Evolutionary conservation across 129 eudicot species (phyloP).

Genomic region (Sambucus nigra): DNA sequence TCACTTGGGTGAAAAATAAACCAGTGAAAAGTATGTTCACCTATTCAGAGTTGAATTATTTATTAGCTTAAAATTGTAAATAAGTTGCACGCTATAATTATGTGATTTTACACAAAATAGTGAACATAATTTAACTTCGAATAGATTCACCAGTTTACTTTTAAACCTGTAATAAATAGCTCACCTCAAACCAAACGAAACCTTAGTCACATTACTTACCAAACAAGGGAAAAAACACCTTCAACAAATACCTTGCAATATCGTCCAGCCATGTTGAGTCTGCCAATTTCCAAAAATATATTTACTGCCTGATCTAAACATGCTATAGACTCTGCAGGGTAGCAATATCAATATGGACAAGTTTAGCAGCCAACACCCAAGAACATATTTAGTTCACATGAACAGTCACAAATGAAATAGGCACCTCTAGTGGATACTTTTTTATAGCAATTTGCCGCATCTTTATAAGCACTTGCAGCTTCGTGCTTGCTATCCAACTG

Average conservation of each 20-base stretch:
- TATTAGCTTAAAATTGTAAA: no score
- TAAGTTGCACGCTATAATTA: no score
- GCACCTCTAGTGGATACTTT: slow-evolving; percentile 21
- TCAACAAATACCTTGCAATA: slow-evolving; percentile 33
- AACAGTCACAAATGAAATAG: neutral
- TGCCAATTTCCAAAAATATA: slow-evolving; percentile 34
- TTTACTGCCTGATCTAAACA: slow-evolving; percentile 35
- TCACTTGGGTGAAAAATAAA: no score
- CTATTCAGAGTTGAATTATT: no score
- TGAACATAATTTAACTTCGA: no score
- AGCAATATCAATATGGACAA: neutral
- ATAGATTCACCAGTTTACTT: no score
- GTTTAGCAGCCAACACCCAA: neutral
- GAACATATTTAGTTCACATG: slow-evolving; percentile 1
- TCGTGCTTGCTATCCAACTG: slow-evolving; percentile 27
- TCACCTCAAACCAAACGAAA: no score
- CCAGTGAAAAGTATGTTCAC: no score
- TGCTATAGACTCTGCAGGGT: slow-evolving; percentile 33
- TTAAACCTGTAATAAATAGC: no score
- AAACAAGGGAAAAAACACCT: neutral
- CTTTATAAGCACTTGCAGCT: slow-evolving; percentile 31
- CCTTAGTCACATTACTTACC: neutral
- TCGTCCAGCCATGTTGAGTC: slow-evolving; percentile 38
- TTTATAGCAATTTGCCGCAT: slow-evolving; percentile 32
- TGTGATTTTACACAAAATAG: no score